Evolutionary conservation across 768 basidiomycete species (phyloP), one percentile per base, ranked within the genome.

Genomic region (Pholiota molesta): DNA sequence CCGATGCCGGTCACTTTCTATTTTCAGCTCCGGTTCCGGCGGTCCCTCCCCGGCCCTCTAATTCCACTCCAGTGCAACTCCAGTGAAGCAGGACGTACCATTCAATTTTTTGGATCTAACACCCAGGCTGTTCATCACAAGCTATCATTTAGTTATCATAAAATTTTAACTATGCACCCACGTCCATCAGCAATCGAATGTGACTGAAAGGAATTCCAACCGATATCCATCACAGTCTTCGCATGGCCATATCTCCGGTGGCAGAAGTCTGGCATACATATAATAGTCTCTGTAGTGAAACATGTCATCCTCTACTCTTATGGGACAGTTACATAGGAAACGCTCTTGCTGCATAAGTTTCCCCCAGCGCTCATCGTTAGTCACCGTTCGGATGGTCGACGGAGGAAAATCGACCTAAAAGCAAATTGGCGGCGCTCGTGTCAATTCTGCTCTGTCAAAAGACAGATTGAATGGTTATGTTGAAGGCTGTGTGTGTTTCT

Each of bases 1-100:
- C 45, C 31, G 47, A 49, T 19, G 57, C 45, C 57, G 57, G 57
- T n/a, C 33, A 37, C 11, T 39, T 51, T n/a, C 45, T 10, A 51
- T 49, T 51, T 37, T 3, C 7, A 29, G n/a, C 17, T 23, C 16
- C 33, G 39, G 55, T 26, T 21, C 47, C 35, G 35, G 35, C 14
- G 13, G 14, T 37, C 1, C 11, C 10, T 37, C 19, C 42, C 7
- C 3, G 42, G 42, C n/a, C 7, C 42, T 44, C 6, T 40, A 7
- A 5, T 16, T 14, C 40, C 16, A 19, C 44, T n/a, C n/a, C n/a
- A n/a, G n/a, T n/a, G n/a, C n/a, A n/a, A n/a, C n/a, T n/a, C n/a
- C n/a, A n/a, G n/a, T n/a, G n/a, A n/a, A 16, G 19, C 44, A 23
- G 5, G 17, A 21, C 21, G 9, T 40, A 40, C n/a, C 14, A 40